These are phyloP conservation scores for Mucor ambiguus DNA, from an alignment of 371 early-diverging fungal species.

Conservation along the genomic window DNA sequence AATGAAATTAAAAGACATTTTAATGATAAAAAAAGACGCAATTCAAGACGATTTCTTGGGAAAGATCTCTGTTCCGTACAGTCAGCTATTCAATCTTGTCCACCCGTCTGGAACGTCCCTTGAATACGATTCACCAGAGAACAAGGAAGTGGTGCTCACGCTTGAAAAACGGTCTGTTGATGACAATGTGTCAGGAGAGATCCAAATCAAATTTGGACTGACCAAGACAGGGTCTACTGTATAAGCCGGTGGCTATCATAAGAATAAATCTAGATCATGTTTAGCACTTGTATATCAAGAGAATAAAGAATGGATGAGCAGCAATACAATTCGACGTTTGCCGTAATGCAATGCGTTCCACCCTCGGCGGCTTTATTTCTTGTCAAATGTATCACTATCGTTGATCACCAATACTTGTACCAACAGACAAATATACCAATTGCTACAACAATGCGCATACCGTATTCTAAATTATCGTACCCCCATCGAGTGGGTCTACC, in stretches of 20 bases:
- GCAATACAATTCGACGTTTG: too few relatives aligned
- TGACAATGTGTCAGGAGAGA: constrained; percentile 43
- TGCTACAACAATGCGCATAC: constrained; percentile 26
- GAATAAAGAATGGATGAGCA: too few relatives aligned
- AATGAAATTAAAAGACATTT: not conserved
- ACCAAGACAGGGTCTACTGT: constrained; percentile 8
- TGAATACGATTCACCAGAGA: constrained; percentile 49
- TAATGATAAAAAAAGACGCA: constrained; percentile 36
- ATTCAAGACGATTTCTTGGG: constrained; percentile 66
- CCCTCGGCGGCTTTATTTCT: not conserved
- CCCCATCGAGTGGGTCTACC: constrained; percentile 20
- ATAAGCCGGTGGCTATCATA: too few relatives aligned
- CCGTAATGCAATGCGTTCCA: too few relatives aligned
- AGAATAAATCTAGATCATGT: too few relatives aligned
- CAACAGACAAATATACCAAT: constrained; percentile 23
- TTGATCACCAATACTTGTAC: constrained; percentile 26
- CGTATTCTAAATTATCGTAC: constrained; percentile 31
- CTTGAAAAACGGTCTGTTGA: constrained; percentile 39
- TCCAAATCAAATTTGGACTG: constrained; percentile 41
- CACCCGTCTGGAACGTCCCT: constrained; percentile 36
- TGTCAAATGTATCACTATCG: not conserved
- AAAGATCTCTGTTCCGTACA: constrained; percentile 53
- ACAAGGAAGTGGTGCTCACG: constrained; percentile 34
- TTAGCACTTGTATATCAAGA: too few relatives aligned
- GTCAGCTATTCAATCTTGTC: constrained; percentile 47